Evolutionary conservation across 1,139 yeast species (phyloP).

Genomic region (Taiozyma sp.): DNA sequence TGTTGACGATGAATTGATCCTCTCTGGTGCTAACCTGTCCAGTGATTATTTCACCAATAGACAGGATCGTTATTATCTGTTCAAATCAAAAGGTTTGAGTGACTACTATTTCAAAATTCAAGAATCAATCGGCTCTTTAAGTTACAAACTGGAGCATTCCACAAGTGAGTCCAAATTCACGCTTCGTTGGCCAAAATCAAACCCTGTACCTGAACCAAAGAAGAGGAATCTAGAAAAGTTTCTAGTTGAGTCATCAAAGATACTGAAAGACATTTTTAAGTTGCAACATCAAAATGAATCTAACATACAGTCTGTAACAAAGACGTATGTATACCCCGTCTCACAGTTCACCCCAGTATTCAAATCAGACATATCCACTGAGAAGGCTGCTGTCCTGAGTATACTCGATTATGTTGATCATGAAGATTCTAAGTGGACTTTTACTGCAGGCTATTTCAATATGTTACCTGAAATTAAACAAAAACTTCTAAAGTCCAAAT

Average conservation of each 20-base stretch:
- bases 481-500: constrained; percentile 54
- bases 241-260: constrained; percentile 50
- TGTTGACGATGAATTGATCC: constrained; percentile 81
- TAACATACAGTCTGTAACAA: constrained; percentile 29
- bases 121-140: constrained; percentile 57
- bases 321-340: constrained; percentile 86
- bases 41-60: constrained; percentile 92
- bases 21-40: constrained; percentile 90
- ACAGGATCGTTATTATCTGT: constrained; percentile 86
- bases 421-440: constrained; percentile 65
- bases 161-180: constrained; percentile 46
- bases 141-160: constrained; percentile 58
- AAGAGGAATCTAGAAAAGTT: constrained; percentile 53
- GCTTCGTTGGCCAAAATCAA: constrained; percentile 73
- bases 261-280: constrained; percentile 54
- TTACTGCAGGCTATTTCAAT: constrained; percentile 97
- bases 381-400: constrained; percentile 63
- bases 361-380: constrained; percentile 67
- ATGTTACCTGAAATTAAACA: constrained; percentile 72
- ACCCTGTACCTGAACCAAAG: constrained; percentile 65
- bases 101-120: constrained; percentile 74
- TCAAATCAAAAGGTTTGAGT: constrained; percentile 52
- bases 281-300: constrained; percentile 14
- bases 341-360: constrained; percentile 87
- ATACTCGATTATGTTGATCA: constrained; percentile 56